Evolutionary conservation across 129 eudicot species (phyloP).

Genomic region (Deinandra increscens): DNA sequence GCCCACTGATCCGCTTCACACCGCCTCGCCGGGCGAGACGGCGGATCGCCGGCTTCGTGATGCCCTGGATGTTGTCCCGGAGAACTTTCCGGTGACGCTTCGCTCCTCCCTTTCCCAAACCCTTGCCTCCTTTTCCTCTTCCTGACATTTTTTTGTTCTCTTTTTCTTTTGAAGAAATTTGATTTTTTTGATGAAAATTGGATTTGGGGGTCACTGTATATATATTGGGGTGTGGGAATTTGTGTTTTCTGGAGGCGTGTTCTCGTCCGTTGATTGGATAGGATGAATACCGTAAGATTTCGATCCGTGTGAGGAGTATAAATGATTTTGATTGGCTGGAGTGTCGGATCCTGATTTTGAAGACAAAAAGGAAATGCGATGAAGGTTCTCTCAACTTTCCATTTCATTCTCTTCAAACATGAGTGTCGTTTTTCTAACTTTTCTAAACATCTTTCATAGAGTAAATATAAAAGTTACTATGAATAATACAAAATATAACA

Average conservation of each 20-base stretch:
- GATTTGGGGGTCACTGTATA: not conserved
- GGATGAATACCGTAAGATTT: not conserved
- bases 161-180: not conserved
- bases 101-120: slow-evolving; percentile 37
- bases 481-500: too few relatives aligned
- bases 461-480: too few relatives aligned
- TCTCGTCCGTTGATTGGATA: not conserved
- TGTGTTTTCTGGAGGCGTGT: not conserved
- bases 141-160: slow-evolving; percentile 12
- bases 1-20: slow-evolving; percentile 26
- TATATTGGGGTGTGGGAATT: not conserved
- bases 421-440: too few relatives aligned
- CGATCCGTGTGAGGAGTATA: not conserved
- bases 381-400: too few relatives aligned
- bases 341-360: not conserved
- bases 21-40: slow-evolving; percentile 24
- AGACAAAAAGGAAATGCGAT: too few relatives aligned
- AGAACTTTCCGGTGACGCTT: slow-evolving; percentile 33
- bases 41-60: slow-evolving; percentile 23
- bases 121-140: slow-evolving; percentile 35
- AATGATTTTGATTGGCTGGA: not conserved
- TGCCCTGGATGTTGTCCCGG: slow-evolving; percentile 31
- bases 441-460: too few relatives aligned
- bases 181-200: not conserved
- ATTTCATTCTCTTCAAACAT: too few relatives aligned